Conservation (phyloP, 768 basidiomycete genomes). For the Ramaria sp. region DNA sequence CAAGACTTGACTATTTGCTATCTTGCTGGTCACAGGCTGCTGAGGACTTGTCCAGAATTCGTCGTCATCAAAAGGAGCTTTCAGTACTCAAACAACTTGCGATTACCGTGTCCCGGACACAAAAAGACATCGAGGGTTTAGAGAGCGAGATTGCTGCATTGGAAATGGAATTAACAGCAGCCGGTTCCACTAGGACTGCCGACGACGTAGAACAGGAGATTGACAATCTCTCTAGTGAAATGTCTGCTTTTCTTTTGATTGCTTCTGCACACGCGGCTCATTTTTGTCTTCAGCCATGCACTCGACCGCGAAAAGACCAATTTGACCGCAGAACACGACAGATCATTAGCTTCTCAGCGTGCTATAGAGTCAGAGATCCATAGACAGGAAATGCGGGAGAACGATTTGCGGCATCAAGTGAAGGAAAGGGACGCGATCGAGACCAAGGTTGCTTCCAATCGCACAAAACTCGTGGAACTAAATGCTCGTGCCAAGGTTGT, state of each 20-base stretch:
- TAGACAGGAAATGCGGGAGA: constrained; percentile 49
- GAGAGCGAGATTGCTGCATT: constrained; percentile 49
- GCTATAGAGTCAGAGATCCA: constrained; percentile 52
- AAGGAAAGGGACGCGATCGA: constrained; percentile 49
- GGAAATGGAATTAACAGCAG: constrained; percentile 56
- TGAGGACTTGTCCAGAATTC: constrained; percentile 40
- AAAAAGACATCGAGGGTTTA: constrained; percentile 47
- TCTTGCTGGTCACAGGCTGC: constrained; percentile 29
- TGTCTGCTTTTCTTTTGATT: constrained; percentile 37
- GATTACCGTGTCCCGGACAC: constrained; percentile 43
- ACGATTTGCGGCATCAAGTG: constrained; percentile 42
- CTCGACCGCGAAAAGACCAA: constrained; percentile 52
- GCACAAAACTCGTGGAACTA: constrained; percentile 39
- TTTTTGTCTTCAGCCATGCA: constrained; percentile 36
- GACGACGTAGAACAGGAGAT: constrained; percentile 81
- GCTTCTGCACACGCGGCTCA: neutral
- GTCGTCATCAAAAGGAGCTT: constrained; percentile 52
- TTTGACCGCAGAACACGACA: constrained; percentile 50
- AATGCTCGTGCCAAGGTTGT: constrained; percentile 40
- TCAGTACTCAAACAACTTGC: constrained; percentile 50
- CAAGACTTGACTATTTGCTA: neutral
- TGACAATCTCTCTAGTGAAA: constrained; percentile 43
- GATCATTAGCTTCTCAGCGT: constrained; percentile 39
- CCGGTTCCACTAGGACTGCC: constrained; percentile 70
- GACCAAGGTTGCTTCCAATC: constrained; percentile 45